phyloP scores from a whole-genome alignment of 768 basidiomycete genomes.

The Russula dissimulans region DNA sequence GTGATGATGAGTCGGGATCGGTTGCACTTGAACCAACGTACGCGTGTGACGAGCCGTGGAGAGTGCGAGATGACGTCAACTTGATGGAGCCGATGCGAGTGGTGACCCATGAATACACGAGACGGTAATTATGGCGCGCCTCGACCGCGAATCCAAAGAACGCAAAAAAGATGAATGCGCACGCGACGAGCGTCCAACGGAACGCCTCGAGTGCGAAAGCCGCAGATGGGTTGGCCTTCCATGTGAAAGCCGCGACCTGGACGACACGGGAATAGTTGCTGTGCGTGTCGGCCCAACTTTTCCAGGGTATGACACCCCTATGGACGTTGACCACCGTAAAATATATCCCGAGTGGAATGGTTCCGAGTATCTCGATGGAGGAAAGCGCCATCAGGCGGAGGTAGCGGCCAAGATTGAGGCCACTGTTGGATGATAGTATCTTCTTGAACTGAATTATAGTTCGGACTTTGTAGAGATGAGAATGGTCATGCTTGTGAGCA shows the following conservation, averaged over 20 bases:
- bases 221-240: not conserved
- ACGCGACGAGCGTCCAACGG: not conserved
- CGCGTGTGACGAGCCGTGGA: not conserved
- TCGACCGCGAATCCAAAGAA: not conserved
- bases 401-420: constrained; percentile 28
- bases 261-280: too few relatives aligned
- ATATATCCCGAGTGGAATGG: not conserved
- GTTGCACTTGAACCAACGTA: not conserved
- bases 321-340: not conserved
- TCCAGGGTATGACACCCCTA: constrained; percentile 19
- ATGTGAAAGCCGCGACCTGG: not conserved
- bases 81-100: constrained; percentile 18
- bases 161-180: not conserved
- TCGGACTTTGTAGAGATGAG: constrained; percentile 22
- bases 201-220: not conserved
- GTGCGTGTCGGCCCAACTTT: too few relatives aligned
- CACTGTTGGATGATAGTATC: constrained; percentile 18
- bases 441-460: constrained; percentile 22
- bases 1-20: not conserved
- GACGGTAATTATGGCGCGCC: not conserved
- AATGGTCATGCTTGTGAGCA: constrained; percentile 13
- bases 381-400: not conserved
- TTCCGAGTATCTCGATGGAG: not conserved
- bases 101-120: not conserved
- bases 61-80: not conserved